These are phyloP conservation scores for Boletus rufocinnamomeus DNA, from an alignment of 768 basidiomycete species.

Conservation along the genomic window DNA sequence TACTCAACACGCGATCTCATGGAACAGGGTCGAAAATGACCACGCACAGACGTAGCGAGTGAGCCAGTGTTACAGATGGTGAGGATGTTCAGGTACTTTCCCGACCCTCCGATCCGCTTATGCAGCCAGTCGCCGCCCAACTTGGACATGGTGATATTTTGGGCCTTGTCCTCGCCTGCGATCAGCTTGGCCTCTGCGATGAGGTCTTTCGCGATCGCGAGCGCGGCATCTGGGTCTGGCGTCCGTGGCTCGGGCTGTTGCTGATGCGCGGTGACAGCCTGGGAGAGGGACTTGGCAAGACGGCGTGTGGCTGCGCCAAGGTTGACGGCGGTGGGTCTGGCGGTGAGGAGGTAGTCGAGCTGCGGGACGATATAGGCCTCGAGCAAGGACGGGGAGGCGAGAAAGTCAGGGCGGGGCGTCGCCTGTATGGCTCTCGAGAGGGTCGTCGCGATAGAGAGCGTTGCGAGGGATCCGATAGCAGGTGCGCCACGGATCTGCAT, in stretches of 20 bases:
- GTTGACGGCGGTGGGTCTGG: constrained; percentile 97
- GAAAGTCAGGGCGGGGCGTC: constrained; percentile 52
- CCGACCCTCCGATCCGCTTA: constrained; percentile 37
- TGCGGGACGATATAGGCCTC: constrained; percentile 55
- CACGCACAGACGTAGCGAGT: constrained; percentile 83
- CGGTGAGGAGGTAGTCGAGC: constrained; percentile 75
- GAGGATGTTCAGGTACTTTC: constrained; percentile 69
- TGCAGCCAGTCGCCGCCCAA: constrained; percentile 87
- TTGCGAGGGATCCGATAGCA: constrained; percentile 91
- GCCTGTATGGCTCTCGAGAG: constrained; percentile 55
- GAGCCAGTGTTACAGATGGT: constrained; percentile 99
- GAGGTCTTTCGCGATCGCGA: constrained; percentile 56
- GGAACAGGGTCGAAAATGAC: background rate
- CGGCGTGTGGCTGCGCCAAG: constrained; percentile 83
- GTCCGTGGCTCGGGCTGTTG: constrained; percentile 17
- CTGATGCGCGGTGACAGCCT: constrained; percentile 17
- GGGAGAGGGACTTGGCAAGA: constrained; percentile 51
- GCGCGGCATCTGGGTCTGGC: constrained; percentile 38
- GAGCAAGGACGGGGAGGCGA: constrained; percentile 54
- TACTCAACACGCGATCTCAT: constrained; percentile 1
- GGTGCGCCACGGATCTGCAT: constrained; percentile 85
- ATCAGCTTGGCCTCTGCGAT: constrained; percentile 71
- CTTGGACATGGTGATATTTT: constrained; percentile 84
- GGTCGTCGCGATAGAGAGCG: constrained; percentile 70
- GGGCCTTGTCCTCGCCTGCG: constrained; percentile 83